phyloP scores from a whole-genome alignment of 495 filamentous ascomycete species.

The Hypoxylon fuscum region DNA sequence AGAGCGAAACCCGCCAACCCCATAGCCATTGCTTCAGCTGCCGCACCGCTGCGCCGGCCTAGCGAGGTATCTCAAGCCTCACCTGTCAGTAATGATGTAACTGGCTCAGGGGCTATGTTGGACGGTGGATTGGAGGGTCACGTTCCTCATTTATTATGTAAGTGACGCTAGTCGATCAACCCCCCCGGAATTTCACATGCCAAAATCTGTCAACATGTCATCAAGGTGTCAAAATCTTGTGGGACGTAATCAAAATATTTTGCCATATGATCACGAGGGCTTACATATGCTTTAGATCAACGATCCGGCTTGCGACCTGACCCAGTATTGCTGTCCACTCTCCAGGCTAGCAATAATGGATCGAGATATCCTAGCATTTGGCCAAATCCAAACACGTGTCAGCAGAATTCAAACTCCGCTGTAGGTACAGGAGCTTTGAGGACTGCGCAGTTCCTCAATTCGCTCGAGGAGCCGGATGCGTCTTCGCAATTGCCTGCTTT shows the following conservation, averaged over 20 bases:
- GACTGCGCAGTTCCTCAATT: conserved; percentile 45
- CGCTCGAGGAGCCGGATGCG: conserved; percentile 44
- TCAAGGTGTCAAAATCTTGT: conserved; percentile 23
- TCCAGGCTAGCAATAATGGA: conserved; percentile 40
- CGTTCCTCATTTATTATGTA: conserved; percentile 70
- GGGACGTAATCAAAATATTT: conserved; percentile 20
- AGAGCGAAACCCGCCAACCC: conserved; percentile 48
- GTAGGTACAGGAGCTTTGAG: conserved; percentile 22
- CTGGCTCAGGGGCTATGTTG: conserved; percentile 36
- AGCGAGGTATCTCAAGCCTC: conserved; percentile 45
- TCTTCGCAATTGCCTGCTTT: conserved; percentile 67
- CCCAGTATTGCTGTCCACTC: conserved; percentile 37
- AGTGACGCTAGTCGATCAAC: conserved; percentile 48
- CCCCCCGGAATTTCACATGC: conserved; percentile 39
- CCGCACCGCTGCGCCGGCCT: conserved; percentile 31
- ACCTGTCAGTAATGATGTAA: conserved; percentile 41
- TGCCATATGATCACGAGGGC: conserved; percentile 28
- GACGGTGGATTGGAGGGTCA: conserved; percentile 50
- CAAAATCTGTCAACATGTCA: conserved; percentile 24
- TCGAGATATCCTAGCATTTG: conserved; percentile 47
- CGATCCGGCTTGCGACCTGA: conserved; percentile 43
- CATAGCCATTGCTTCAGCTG: conserved; percentile 42
- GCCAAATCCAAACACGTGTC: conserved; percentile 39
- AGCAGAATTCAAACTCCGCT: conserved; percentile 29
- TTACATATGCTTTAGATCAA: conserved; percentile 49